phyloP scores from a whole-genome alignment of 495 filamentous ascomycete genomes.

The Collariella sp. region DNA sequence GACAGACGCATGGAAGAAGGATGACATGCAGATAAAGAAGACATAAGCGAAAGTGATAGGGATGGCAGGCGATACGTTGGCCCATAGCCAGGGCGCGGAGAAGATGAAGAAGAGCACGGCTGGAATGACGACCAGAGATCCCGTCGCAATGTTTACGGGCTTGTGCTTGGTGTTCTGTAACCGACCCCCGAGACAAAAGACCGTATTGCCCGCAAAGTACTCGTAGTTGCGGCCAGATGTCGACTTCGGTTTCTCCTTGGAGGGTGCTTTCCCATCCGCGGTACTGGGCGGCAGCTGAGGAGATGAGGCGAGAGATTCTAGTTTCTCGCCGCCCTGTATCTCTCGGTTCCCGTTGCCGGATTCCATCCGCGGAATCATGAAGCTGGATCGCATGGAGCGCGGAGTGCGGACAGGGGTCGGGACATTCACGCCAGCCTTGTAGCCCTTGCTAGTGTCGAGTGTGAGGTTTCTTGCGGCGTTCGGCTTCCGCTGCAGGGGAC shows the following conservation, averaged over 20 bases:
- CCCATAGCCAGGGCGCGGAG: conserved; percentile 86
- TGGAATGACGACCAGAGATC: conserved; percentile 66
- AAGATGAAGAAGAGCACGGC: conserved; percentile 73
- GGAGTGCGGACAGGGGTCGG: conserved; percentile 56
- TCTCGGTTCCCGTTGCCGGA: conserved; percentile 43
- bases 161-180: conserved; percentile 79
- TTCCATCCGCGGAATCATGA: conserved; percentile 48
- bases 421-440: conserved; percentile 39
- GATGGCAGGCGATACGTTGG: conserved; percentile 82
- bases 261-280: conserved; percentile 16
- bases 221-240: conserved; percentile 62
- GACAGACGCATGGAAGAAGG: conserved; percentile 83
- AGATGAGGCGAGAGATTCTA: conserved; percentile 68
- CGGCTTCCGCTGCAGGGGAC: conserved; percentile 54
- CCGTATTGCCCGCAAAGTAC: conserved; percentile 86
- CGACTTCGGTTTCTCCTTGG: conserved; percentile 25
- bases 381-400: conserved; percentile 61
- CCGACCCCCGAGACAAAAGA: conserved; percentile 79
- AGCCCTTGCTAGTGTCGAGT: conserved; percentile 48
- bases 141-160: conserved; percentile 89
- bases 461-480: conserved; percentile 45
- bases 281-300: conserved; percentile 44
- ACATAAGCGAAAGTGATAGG: conserved; percentile 86
- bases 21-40: conserved; percentile 82
- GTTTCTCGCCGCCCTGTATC: conserved; percentile 60